Conservation (phyloP, 768 basidiomycete species). For the Strobilomyces confusus region DNA sequence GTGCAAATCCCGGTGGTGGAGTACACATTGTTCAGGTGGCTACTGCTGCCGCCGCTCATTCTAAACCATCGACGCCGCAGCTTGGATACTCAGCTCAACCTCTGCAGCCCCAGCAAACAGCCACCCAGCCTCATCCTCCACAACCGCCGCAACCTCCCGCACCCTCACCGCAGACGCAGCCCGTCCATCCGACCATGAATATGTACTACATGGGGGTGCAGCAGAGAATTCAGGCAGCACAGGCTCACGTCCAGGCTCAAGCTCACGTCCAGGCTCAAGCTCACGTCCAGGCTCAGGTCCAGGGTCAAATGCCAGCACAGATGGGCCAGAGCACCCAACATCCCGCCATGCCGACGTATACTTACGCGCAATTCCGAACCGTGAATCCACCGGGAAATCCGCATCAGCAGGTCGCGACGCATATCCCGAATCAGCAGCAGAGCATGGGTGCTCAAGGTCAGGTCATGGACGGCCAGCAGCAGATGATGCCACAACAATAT, state of each 20-base stretch:
- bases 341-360: slow-evolving; percentile 27
- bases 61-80: slow-evolving; percentile 31
- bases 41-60: slow-evolving; percentile 14
- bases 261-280: slow-evolving; percentile 20
- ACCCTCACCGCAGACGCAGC: slow-evolving; percentile 18
- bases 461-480: slow-evolving; percentile 26
- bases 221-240: slow-evolving; percentile 19
- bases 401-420: slow-evolving; percentile 22
- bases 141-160: slow-evolving; percentile 23
- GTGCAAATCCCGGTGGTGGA: slow-evolving; percentile 15
- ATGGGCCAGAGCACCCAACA: slow-evolving; percentile 26
- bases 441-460: slow-evolving; percentile 23
- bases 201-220: slow-evolving; percentile 19
- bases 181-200: slow-evolving; percentile 13
- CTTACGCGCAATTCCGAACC: slow-evolving; percentile 33
- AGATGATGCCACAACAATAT: slow-evolving; percentile 28
- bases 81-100: slow-evolving; percentile 21
- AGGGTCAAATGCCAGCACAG: slow-evolving; percentile 25
- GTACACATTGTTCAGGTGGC: slow-evolving; percentile 28
- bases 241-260: slow-evolving; percentile 21
- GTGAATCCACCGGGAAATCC: slow-evolving; percentile 26
- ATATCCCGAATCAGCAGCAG: slow-evolving; percentile 29
- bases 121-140: slow-evolving; percentile 21
- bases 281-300: slow-evolving; percentile 20
- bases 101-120: slow-evolving; percentile 18